A percentile compares a stretch with the other conserved stretches of the same genome.
These are phyloP conservation scores for Thecaphora frezii DNA, from an alignment of 1,284 basidiomycete genomes.

Conservation along the genomic window DNA sequence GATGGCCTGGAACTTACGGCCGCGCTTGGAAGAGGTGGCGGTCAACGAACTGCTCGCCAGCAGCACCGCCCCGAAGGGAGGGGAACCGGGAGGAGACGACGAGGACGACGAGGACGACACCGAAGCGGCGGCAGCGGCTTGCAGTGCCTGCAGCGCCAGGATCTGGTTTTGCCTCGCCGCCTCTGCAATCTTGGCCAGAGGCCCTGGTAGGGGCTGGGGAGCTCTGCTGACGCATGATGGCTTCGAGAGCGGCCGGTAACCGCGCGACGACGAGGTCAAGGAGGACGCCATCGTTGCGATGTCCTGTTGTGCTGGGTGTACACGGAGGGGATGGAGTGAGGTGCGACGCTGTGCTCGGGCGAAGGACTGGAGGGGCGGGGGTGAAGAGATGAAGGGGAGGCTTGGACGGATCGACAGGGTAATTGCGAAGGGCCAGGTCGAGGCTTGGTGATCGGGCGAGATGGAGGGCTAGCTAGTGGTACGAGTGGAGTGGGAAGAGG, in stretches of 20 bases:
- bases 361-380: no score
- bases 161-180: slow-evolving; percentile 38
- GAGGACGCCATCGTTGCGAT: neutral
- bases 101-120: slow-evolving; percentile 16
- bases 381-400: no score
- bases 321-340: no score
- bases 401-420: no score
- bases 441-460: no score
- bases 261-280: neutral
- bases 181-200: slow-evolving; percentile 28
- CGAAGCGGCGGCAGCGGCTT: slow-evolving; percentile 16
- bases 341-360: no score
- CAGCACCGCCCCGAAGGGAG: slow-evolving; percentile 8
- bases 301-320: no score
- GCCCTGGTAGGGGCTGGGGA: slow-evolving; percentile 29
- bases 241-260: slow-evolving; percentile 9
- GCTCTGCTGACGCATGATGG: slow-evolving; percentile 1
- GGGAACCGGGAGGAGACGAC: slow-evolving; percentile 20
- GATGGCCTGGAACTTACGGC: slow-evolving; percentile 33
- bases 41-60: slow-evolving; percentile 9
- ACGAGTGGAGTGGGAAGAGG: no score
- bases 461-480: no score
- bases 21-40: slow-evolving; percentile 18
- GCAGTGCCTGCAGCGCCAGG: slow-evolving; percentile 31
- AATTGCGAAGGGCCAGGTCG: no score